Evolutionary conservation across 2,329 filamentous ascomycete genomes (phyloP).

Genomic region (Nemania sp.): DNA sequence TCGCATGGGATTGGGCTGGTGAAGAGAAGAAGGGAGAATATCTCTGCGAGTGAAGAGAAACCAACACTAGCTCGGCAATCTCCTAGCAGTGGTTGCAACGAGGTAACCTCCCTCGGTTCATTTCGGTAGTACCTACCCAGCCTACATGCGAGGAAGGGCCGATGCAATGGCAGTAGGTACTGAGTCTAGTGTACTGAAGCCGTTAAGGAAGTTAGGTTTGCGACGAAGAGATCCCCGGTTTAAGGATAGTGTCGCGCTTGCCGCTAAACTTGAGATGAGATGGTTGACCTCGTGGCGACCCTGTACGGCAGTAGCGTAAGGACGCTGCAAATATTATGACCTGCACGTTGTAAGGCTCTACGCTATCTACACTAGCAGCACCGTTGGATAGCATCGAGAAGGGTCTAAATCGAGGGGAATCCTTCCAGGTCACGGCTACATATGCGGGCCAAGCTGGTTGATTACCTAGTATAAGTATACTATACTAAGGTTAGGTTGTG

Average conservation of each 20-base stretch:
- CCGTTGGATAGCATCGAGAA: constrained; percentile 14
- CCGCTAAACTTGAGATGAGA: constrained; percentile 12
- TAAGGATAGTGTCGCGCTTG: constrained; percentile 9
- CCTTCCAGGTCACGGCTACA: constrained; percentile 7
- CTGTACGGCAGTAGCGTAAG: constrained; percentile 10
- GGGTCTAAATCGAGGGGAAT: constrained; percentile 11
- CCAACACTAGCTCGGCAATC: too few relatives aligned
- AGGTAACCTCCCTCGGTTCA: too few relatives aligned
- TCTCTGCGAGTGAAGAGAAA: too few relatives aligned
- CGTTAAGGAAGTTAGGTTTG: background rate
- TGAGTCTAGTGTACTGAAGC: background rate
- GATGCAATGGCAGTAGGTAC: too few relatives aligned
- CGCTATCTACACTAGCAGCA: background rate
- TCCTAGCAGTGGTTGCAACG: too few relatives aligned
- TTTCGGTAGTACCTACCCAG: too few relatives aligned
- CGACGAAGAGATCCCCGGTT: background rate
- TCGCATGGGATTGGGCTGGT: too few relatives aligned
- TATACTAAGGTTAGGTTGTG: too few relatives aligned
- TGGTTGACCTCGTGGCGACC: constrained; percentile 22
- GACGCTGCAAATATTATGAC: background rate
- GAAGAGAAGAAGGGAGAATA: too few relatives aligned
- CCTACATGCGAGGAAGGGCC: too few relatives aligned
- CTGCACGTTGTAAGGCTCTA: background rate
- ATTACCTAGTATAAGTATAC: too few relatives aligned
- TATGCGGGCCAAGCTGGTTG: constrained; percentile 7